Conservation (phyloP, 164 flowering plant genomes). For the Stephania japonica region DNA sequence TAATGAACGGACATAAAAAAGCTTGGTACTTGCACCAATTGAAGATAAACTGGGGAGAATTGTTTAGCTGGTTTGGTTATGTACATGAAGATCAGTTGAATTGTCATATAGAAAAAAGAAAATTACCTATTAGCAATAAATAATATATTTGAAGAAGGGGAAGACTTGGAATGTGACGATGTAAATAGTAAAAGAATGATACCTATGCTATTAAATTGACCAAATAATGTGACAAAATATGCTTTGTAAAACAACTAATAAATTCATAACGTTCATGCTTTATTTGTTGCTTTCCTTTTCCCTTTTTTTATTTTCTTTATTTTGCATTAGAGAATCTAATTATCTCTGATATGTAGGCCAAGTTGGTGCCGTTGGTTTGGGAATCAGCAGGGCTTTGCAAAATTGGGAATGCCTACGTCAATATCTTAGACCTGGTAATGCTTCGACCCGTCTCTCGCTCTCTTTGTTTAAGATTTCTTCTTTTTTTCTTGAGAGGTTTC, state of each 20-base stretch:
- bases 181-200: no score
- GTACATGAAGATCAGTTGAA: neutral
- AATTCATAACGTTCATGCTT: neutral
- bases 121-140: no score
- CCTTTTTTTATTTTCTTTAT: neutral
- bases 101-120: no score
- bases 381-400: slow-evolving; percentile 92
- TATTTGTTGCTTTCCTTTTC: neutral
- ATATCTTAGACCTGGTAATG: slow-evolving; percentile 56
- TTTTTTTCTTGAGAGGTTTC: no score
- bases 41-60: no score
- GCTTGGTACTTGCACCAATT: no score
- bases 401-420: slow-evolving; percentile 92
- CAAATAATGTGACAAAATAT: no score
- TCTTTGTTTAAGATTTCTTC: neutral
- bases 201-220: neutral
- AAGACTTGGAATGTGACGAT: no score
- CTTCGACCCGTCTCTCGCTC: neutral
- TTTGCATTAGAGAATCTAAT: slow-evolving; percentile 2
- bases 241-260: neutral
- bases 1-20: no score
- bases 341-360: slow-evolving; percentile 53
- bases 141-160: no score
- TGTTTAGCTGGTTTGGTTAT: no score
- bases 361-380: slow-evolving; percentile 88